These are phyloP conservation scores for Lipomyces spencermartinsiae DNA, from an alignment of 805 yeast genomes.

Conservation along the genomic window DNA sequence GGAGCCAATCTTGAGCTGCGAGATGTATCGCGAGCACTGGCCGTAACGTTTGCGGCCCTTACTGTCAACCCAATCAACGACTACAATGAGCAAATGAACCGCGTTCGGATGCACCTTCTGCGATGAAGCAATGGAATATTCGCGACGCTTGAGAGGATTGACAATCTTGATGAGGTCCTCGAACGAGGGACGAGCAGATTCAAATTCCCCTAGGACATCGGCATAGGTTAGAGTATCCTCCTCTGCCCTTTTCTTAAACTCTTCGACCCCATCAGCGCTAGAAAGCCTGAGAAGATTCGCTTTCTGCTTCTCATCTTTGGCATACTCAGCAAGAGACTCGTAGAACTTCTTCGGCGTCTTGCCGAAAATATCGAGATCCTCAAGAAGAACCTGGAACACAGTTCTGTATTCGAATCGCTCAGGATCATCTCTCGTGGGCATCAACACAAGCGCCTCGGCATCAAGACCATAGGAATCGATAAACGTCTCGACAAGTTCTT, in stretches of 20 bases:
- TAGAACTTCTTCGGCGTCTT: constrained; percentile 95
- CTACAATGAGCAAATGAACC: constrained; percentile 89
- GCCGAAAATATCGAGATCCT: constrained; percentile 86
- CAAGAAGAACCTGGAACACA: constrained; percentile 77
- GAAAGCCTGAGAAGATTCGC: constrained; percentile 66
- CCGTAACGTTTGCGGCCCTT: constrained; percentile 88
- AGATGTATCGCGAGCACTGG: constrained; percentile 89
- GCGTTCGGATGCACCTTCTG: constrained; percentile 91
- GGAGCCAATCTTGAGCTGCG: constrained; percentile 77
- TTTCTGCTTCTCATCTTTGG: constrained; percentile 72
- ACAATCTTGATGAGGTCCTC: constrained; percentile 73
- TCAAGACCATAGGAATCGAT: constrained; percentile 73
- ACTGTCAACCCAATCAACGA: constrained; percentile 92
- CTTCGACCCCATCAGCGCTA: constrained; percentile 81
- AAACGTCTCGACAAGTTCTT: constrained; percentile 69
- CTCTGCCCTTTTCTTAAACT: constrained; percentile 83
- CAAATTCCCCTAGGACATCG: constrained; percentile 79
- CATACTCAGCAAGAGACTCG: constrained; percentile 77
- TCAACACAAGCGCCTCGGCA: constrained; percentile 69
- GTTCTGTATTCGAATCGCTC: constrained; percentile 73
- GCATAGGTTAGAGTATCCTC: constrained; percentile 80
- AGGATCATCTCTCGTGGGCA: constrained; percentile 70
- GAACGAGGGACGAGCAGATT: constrained; percentile 78
- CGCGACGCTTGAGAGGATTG: constrained; percentile 93
- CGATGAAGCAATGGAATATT: constrained; percentile 96